Evolutionary conservation across 768 basidiomycete genomes (phyloP).

Genomic region (Rhodotorula graminis): DNA sequence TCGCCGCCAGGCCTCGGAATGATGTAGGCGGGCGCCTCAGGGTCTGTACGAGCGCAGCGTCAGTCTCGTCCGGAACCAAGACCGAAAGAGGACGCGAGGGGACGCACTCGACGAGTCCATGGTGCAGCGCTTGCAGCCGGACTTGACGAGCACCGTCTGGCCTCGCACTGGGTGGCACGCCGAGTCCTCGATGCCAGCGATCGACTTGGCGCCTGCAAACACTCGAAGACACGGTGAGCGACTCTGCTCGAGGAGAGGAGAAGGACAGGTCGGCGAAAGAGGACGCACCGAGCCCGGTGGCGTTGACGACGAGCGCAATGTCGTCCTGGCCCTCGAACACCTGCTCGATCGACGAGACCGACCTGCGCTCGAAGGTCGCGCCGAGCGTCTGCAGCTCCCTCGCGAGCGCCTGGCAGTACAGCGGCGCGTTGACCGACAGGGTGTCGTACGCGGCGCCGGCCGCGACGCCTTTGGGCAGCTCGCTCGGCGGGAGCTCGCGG

Average conservation of each 20-base stretch:
- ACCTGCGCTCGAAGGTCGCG: slow-evolving; percentile 52
- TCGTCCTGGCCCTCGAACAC: slow-evolving; percentile 47
- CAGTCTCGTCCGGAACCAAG: neutral
- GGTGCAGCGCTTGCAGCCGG: slow-evolving; percentile 18
- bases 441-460: slow-evolving; percentile 53
- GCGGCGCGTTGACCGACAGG: slow-evolving; percentile 54
- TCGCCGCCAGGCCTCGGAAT: slow-evolving; percentile 59
- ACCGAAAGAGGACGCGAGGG: no score
- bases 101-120: slow-evolving; percentile 24
- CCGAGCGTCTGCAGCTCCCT: slow-evolving; percentile 49
- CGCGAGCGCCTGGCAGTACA: slow-evolving; percentile 56
- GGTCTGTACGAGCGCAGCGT: neutral
- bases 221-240: no score
- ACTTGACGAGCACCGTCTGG: slow-evolving; percentile 66
- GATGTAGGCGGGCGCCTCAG: slow-evolving; percentile 53
- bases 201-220: slow-evolving; percentile 60
- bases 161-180: slow-evolving; percentile 71
- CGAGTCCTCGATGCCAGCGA: slow-evolving; percentile 77
- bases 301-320: slow-evolving; percentile 54
- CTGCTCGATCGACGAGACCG: slow-evolving; percentile 53
- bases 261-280: neutral
- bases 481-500: neutral
- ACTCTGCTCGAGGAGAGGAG: no score
- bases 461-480: slow-evolving; percentile 10
- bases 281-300: slow-evolving; percentile 54